Evolutionary conservation across 169 alveolate genomes (phyloP).

Genomic region (Plasmodium knowlesi): DNA sequence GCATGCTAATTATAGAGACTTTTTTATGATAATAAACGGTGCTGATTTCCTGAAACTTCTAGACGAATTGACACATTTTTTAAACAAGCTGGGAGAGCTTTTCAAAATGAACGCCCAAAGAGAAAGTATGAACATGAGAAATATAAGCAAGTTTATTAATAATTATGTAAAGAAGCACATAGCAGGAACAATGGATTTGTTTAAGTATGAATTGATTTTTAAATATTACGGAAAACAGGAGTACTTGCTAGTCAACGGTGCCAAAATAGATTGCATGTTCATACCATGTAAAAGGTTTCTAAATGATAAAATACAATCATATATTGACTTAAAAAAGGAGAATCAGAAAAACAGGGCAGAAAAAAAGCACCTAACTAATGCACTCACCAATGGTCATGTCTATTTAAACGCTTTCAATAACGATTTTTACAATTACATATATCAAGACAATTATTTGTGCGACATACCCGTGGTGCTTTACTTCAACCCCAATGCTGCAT

Average conservation of each 20-base stretch:
- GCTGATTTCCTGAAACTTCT: neutral
- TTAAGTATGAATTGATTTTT: conserved; percentile 59
- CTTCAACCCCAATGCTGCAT: conserved; percentile 71
- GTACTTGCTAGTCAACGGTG: conserved; percentile 19
- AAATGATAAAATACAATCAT: conserved; percentile 38
- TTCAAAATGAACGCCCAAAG: conserved; percentile 26
- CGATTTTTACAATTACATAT: conserved; percentile 64
- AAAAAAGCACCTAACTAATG: neutral
- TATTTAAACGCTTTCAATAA: conserved; percentile 63
- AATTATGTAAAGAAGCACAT: conserved; percentile 25
- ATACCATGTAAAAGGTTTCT: conserved; percentile 66
- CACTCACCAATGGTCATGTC: neutral
- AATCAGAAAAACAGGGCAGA: neutral
- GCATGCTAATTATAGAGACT: conserved; percentile 44
- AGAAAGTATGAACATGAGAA: conserved; percentile 12
- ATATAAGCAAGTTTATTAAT: neutral
- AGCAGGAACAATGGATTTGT: conserved; percentile 70
- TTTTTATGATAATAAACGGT: conserved; percentile 15
- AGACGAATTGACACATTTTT: conserved; percentile 14
- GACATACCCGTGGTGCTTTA: conserved; percentile 58
- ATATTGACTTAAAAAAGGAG: conserved; percentile 11
- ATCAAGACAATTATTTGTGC: conserved; percentile 50
- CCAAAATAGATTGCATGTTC: conserved; percentile 68
- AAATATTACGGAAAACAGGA: conserved; percentile 70
- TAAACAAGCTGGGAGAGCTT: conserved; percentile 39